Evolutionary conservation across 805 yeast genomes (phyloP), one percentile per base, ranked within the genome.

Genomic region (Hanseniaspora thailandica): DNA sequence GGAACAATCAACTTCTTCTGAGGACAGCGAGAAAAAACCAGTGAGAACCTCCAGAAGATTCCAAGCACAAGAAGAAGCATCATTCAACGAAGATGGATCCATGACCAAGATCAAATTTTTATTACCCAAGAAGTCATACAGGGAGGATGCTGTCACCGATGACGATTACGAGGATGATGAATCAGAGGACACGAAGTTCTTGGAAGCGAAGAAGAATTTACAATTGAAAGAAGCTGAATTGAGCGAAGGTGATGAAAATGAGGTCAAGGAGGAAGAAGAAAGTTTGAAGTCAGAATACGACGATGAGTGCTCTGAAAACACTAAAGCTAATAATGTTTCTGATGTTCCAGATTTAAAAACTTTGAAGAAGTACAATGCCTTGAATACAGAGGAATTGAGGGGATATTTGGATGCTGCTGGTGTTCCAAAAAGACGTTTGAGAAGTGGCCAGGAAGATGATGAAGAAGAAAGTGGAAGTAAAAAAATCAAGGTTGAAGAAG

Each of bases 301-400:
- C 40, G 38, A 31, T 4, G 17, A 22, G 3, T 41, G 33, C 8
- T 5, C 30, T 4, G 20, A 17, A 10, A 47, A 47, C 23, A 47
- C 52, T 6, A 17, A 20, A 3, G 17, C 26, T 7, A 47, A 47
- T 9, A 39, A 39, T 23, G 10, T 5, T 26, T 20, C 52, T 5
- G 34, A 33, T 8, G 30, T 47, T 10, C 17, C 45, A 3, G 52
- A 47, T 22, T 3, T 47, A 4, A 47, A 47, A 19, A 9, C 35
- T 15, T 39, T 47, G 28, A 47, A 40, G 7, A 49, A 49, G 28
- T 19, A 19, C 36, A 19, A 23, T 12, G 53, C 41, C 3, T 34
- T 49, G n/a, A 30, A 49, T 34, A n/a, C 26, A 5, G 47, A 49
- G 0, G 53, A 47, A 12, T n/a, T 47, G 7, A 45, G 33, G 5